Base-by-base conservation (phyloP, 495 filamentous ascomycete species). In the Tuber aestivum region DNA sequence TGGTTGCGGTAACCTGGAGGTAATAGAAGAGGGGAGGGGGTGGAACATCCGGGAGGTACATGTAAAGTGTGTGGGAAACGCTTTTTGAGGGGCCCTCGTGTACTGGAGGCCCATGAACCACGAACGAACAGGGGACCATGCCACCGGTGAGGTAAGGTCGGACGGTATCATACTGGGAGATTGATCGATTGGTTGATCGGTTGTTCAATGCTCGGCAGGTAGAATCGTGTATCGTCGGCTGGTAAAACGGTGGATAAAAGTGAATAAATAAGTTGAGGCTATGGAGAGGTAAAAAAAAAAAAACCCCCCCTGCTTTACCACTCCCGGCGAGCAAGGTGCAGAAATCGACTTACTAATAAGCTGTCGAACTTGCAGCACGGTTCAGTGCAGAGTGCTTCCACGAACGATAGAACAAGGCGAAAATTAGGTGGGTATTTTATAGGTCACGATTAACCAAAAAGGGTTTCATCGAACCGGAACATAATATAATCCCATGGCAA, bases 251-350 rank as follows among this genome's bases (percentile, higher is more conserved):
- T 35, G 27, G 56, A 65, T 65, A 18, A 32, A 65, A 20, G 50
- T 61, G n/a, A 27, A 61, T 65, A 35, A 65, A 65, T 65, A 65
- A 65, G 56, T 65, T 35, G 56, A 65, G 56, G 56, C 56, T 65
- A 18, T 18, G 32, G 27, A 65, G 3, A 14, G 2, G 10, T 32
- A 27, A 61, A 61, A n/a, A 23, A 27, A 6, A 56, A 27, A n/a
- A 10, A 40, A 40, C 2, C 38, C 7, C 38, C 3, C 0, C 27
- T 65, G 16, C n/a, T 14, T 32, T 56, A 32, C 56, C 27, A 6
- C 56, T 65, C 27, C 10, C 56, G 27, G 32, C 14, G 32, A 12
- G 20, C 27, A 35, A 2, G 18, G 16, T 2, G 12, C 16, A 35
- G 56, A 32, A n/a, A 18, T 65, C 56, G 4, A 35, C 27, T 35